These are phyloP conservation scores for Pseudogymnoascus destructans DNA, from an alignment of 2,329 filamentous ascomycete genomes.

Conservation along the genomic window DNA sequence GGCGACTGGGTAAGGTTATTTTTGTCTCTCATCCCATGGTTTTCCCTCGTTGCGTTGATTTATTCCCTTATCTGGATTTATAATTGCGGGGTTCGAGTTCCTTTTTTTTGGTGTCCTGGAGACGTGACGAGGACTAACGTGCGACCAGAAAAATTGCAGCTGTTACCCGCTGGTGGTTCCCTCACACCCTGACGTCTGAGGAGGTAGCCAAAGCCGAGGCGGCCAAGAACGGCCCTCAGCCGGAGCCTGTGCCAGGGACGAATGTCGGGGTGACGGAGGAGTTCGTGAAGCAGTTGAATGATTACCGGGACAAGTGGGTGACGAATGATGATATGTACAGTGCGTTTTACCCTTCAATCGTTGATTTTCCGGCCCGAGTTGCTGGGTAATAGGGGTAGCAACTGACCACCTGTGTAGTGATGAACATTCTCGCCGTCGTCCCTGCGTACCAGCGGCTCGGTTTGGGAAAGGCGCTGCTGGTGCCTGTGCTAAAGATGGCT, in stretches of 20 bases:
- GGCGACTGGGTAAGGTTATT: background rate
- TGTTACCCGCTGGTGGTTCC: conserved; percentile 27
- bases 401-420: conserved; percentile 13
- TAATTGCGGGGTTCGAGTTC: background rate
- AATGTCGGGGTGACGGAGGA: conserved; percentile 20
- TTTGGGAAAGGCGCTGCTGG: conserved; percentile 26
- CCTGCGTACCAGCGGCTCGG: conserved; percentile 28
- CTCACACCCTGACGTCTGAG: conserved; percentile 19
- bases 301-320: conserved; percentile 23
- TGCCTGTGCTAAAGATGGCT: conserved; percentile 27
- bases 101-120: background rate
- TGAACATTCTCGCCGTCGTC: conserved; percentile 28
- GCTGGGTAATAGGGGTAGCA: background rate
- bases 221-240: conserved; percentile 6
- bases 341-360: background rate
- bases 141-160: conserved; percentile 22
- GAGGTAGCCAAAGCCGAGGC: conserved; percentile 11
- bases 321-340: conserved; percentile 25
- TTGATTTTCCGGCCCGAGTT: background rate
- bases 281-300: conserved; percentile 24
- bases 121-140: background rate
- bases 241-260: conserved; percentile 23
- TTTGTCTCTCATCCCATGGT: background rate
- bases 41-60: conserved; percentile 19
- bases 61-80: conserved; percentile 12